Conservation (phyloP, 768 basidiomycete species). For the Pleurotus cornucopiae region DNA sequence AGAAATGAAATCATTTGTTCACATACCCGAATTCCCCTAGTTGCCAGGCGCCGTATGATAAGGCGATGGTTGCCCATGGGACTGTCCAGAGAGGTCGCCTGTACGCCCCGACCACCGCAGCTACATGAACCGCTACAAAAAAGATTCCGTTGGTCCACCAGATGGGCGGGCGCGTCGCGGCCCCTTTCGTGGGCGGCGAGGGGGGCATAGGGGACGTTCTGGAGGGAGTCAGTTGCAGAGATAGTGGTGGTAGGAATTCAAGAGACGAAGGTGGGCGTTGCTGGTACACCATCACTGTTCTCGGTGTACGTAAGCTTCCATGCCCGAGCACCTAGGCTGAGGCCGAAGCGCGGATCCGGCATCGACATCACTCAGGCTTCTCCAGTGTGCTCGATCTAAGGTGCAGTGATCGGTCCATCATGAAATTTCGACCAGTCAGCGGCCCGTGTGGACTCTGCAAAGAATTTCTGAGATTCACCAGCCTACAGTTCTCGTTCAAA, state of each 20-base stretch:
- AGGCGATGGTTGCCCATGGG: slow-evolving; percentile 38
- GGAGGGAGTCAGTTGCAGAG: not conserved
- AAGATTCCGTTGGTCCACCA: slow-evolving; percentile 66
- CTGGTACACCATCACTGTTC: not conserved
- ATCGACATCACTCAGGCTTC: too few species aligned
- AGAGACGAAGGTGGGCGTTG: not conserved
- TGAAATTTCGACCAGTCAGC: not conserved
- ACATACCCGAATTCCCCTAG: slow-evolving; percentile 66
- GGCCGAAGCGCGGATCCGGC: too few species aligned
- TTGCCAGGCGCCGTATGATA: slow-evolving; percentile 65
- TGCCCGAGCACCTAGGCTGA: not conserved
- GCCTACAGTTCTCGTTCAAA: slow-evolving; percentile 3
- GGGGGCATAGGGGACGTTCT: not conserved
- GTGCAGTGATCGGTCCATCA: not conserved
- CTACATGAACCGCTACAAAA: slow-evolving; percentile 54
- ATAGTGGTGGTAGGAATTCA: not conserved
- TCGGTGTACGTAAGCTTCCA: not conserved
- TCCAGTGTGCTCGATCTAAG: too few species aligned
- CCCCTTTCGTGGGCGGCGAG: not conserved
- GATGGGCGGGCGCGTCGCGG: slow-evolving; percentile 25
- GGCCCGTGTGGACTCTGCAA: too few species aligned
- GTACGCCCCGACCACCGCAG: slow-evolving; percentile 48
- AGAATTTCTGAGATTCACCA: not conserved
- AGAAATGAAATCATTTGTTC: not conserved
- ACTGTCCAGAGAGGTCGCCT: slow-evolving; percentile 43